Evolutionary conservation across 108 stramenopile genomes (phyloP).

Genomic region (Pseudonitzschia pungens): DNA sequence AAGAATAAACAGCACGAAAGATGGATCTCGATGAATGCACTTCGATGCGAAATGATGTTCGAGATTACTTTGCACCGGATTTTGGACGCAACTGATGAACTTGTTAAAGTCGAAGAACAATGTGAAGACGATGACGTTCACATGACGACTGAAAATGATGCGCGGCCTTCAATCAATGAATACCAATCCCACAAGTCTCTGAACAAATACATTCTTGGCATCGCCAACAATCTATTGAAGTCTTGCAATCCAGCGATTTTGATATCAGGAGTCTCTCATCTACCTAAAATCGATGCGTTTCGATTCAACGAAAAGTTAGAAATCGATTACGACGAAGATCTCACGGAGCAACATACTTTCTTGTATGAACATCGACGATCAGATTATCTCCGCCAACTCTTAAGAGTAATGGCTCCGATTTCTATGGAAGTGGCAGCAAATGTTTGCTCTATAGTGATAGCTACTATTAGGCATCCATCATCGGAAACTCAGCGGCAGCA

Average conservation of each 20-base stretch:
- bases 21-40: conserved; percentile 10
- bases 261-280: background rate
- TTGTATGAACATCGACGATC: conserved; percentile 34
- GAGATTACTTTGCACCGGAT: conserved; percentile 6
- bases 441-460: conserved; percentile 33
- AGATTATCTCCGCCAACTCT: conserved; percentile 69
- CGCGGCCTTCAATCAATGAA: background rate
- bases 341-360: conserved; percentile 2
- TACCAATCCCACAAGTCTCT: background rate
- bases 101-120: background rate
- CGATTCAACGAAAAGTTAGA: conserved; percentile 10
- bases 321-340: conserved; percentile 8
- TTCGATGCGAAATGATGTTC: background rate
- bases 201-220: conserved; percentile 11
- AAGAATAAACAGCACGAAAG: background rate
- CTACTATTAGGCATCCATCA: background rate
- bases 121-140: conserved; percentile 3
- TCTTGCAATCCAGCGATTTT: conserved; percentile 6
- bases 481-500: background rate
- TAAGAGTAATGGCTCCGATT: conserved; percentile 68
- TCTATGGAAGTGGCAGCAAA: conserved; percentile 72
- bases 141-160: background rate
- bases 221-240: conserved; percentile 22
- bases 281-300: conserved; percentile 13
- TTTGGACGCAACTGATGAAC: conserved; percentile 2